Evolutionary conservation across 2,329 filamentous ascomycete species (phyloP).

Genomic region (Epicoccum sorghinum): DNA sequence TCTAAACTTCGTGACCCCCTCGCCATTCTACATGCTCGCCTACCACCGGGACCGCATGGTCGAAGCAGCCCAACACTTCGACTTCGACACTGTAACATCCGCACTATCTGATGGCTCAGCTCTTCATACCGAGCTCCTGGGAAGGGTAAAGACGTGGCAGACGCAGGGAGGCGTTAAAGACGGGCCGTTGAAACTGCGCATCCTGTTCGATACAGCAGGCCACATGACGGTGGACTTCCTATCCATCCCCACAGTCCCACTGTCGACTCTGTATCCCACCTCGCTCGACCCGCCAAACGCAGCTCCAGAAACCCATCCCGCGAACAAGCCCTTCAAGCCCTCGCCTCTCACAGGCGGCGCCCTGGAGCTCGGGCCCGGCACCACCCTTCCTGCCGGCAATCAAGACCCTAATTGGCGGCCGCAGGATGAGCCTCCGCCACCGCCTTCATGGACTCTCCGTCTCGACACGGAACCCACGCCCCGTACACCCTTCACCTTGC

Average conservation of each 20-base stretch:
- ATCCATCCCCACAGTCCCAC: conserved; percentile 49
- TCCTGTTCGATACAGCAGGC: conserved; percentile 56
- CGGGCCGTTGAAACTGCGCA: conserved; percentile 54
- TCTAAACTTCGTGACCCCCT: conserved; percentile 58
- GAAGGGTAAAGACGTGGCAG: conserved; percentile 39
- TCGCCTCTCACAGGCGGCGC: conserved; percentile 46
- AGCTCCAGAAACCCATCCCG: conserved; percentile 25
- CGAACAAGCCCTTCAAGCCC: conserved; percentile 27
- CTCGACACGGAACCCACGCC: conserved; percentile 60
- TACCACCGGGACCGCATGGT: conserved; percentile 80
- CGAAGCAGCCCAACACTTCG: conserved; percentile 59
- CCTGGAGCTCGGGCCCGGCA: conserved; percentile 38
- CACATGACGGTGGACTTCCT: conserved; percentile 48
- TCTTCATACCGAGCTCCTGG: conserved; percentile 40
- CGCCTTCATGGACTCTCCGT: conserved; percentile 56
- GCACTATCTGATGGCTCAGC: conserved; percentile 43
- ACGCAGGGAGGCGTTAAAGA: conserved; percentile 25
- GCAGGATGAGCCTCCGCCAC: conserved; percentile 19
- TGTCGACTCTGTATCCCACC: conserved; percentile 64
- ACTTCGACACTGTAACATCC: conserved; percentile 50
- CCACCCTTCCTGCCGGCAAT: conserved; percentile 32
- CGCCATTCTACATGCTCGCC: conserved; percentile 78
- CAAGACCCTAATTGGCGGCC: conserved; percentile 11
- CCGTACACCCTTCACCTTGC: conserved; percentile 72
- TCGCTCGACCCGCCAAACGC: conserved; percentile 57